phyloP scores from a whole-genome alignment of 2,329 filamentous ascomycete species.

The Aureobasidium sp. region DNA sequence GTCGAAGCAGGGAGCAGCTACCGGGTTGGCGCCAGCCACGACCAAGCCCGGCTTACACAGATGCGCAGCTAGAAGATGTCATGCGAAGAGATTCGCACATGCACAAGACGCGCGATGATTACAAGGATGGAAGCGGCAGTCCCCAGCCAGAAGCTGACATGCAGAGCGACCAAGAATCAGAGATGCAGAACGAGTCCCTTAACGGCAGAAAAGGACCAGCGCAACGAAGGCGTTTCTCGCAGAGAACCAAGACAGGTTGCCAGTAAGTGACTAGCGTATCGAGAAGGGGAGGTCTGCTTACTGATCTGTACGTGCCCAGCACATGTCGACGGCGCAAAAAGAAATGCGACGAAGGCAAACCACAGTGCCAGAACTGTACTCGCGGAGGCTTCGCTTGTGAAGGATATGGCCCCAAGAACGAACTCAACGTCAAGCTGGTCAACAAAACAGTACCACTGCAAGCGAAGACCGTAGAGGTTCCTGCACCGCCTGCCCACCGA shows the following conservation, averaged over 20 bases:
- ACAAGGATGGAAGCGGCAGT: background rate
- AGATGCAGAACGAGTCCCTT: conserved; percentile 3
- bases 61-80: background rate
- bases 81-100: conserved; percentile 13
- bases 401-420: conserved; percentile 59
- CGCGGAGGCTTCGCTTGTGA: conserved; percentile 86
- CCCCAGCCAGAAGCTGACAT: background rate
- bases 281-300: background rate
- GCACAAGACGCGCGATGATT: background rate
- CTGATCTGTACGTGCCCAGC: conserved; percentile 17
- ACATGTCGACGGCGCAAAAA: conserved; percentile 91
- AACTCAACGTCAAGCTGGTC: conserved; percentile 6
- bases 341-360: conserved; percentile 94
- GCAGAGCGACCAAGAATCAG: conserved; percentile 6
- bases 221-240: conserved; percentile 71
- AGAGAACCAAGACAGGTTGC: conserved; percentile 91
- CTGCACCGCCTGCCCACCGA: background rate
- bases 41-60: background rate
- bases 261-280: conserved; percentile 35
- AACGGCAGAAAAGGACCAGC: conserved; percentile 2
- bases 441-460: conserved; percentile 8
- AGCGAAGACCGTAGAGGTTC: background rate
- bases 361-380: conserved; percentile 85
- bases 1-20: background rate
- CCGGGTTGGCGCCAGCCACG: background rate